Conservation (phyloP, 108 stramenopile species). For the Fistulifera pelliculosa region DNA sequence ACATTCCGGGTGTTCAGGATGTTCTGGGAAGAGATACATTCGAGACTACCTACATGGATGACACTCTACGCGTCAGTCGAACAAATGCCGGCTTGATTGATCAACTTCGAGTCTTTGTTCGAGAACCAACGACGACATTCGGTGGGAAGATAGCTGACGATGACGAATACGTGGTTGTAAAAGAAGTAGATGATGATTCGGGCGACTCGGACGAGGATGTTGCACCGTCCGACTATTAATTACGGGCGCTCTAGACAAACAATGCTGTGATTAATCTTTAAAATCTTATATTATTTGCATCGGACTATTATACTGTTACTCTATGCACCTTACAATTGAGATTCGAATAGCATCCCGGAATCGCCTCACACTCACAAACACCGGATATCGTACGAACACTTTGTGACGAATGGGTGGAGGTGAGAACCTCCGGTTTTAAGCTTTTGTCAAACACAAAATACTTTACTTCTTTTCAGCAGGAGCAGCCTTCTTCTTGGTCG, state of each 20-base stretch:
- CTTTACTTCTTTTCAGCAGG: constrained; percentile 1
- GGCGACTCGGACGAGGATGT: not conserved
- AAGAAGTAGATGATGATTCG: constrained; percentile 9
- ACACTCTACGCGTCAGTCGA: constrained; percentile 54
- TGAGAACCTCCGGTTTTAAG: too few species aligned
- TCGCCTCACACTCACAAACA: too few species aligned
- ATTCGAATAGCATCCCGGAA: too few species aligned
- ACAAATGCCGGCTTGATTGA: constrained; percentile 49
- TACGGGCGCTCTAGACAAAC: too few species aligned
- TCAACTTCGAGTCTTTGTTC: constrained; percentile 61
- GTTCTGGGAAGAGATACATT: constrained; percentile 34
- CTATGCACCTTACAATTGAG: too few species aligned
- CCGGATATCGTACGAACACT: too few species aligned
- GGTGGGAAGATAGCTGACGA: constrained; percentile 26
- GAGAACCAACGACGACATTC: constrained; percentile 16
- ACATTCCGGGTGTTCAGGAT: constrained; percentile 55
- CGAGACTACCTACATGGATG: constrained; percentile 71
- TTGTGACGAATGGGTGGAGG: too few species aligned
- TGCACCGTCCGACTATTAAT: not conserved
- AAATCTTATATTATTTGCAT: too few species aligned
- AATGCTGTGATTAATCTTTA: too few species aligned
- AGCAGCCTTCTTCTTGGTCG: constrained; percentile 7
- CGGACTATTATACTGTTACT: too few species aligned
- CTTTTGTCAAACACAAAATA: not conserved
- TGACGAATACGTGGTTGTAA: constrained; percentile 26